Evolutionary conservation across 208 protist species (phyloP), one percentile per base, ranked within the genome.

Genomic region (Angomonas deanei): DNA sequence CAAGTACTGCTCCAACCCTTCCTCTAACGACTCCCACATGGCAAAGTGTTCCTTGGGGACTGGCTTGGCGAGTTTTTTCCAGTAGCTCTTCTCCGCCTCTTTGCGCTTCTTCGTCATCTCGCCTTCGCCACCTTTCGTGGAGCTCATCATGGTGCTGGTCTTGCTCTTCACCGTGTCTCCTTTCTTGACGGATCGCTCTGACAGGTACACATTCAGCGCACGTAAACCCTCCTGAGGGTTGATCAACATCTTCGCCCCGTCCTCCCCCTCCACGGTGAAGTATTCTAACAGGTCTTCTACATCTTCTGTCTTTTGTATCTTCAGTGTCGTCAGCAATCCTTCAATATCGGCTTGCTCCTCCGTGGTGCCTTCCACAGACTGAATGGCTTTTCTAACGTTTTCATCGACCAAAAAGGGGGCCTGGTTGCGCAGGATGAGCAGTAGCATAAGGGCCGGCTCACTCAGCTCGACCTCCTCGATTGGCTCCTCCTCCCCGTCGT

Each of bases 291-390:
- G 72, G 66, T 97, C 82, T 26, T 88, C 59, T 28, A 98, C 74
- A 50, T 98, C 92, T 21, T 82, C 80, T 21, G 80, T 88, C 32
- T 74, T 88, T 39, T 93, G 66, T 19, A 98, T 79, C 24, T 83
- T 74, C 53, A 98, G 80, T n/a, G 91, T 88, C 21, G 95, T 88
- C n/a, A 97, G 68, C 61, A 98, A 97, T 34, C 87, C 80, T 53
- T 98, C 93, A 3, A 97, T 74, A 36, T 84, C 72, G 0, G 93
- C 78, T 53, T 94, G 77, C 63, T 93, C 91, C 28, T 88, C 74
- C n/a, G 94, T 79, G 1, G 85, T 83, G n/a, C 80, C 76, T 24
- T 82, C 52, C 10, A 97, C 65, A 30, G 66, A 31, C 47, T 70
- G 58, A 30, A 96, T 86, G 19, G 92, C 79, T 34, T 74, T 64